These are phyloP conservation scores for Paxillus involutus DNA, from an alignment of 768 basidiomycete genomes.

Conservation along the genomic window DNA sequence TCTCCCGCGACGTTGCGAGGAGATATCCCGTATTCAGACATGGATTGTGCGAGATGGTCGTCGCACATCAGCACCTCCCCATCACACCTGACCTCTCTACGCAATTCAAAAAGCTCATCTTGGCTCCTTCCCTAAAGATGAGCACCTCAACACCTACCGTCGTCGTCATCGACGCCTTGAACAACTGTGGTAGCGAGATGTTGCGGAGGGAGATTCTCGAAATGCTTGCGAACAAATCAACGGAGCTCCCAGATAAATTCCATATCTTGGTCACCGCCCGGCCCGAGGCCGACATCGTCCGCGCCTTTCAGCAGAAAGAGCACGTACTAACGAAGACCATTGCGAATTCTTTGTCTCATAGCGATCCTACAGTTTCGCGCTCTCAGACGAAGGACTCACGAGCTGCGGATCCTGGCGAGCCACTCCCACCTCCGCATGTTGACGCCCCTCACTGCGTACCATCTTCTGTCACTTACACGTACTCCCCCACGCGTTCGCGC, in stretches of 20 bases:
- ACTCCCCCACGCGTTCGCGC: no score
- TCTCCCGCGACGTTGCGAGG: slow-evolving; percentile 20
- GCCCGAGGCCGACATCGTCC: neutral
- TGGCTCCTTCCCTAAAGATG: neutral
- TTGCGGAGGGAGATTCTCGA: neutral
- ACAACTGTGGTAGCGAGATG: neutral
- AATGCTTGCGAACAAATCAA: neutral
- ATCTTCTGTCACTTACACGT: no score
- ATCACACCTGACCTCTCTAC: neutral
- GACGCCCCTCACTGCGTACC: no score
- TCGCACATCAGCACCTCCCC: neutral
- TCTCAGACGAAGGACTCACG: no score
- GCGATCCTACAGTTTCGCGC: no score
- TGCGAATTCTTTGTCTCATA: no score
- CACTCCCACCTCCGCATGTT: no score
- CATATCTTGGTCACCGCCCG: neutral
- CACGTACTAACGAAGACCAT: neutral
- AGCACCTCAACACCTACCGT: neutral
- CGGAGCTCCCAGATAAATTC: neutral
- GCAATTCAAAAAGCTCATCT: neutral
- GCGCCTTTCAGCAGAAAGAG: neutral
- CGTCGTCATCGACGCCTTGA: neutral
- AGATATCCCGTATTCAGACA: slow-evolving; percentile 1
- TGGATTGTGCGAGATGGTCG: neutral
- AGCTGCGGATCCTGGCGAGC: no score